Evolutionary conservation across 352 stramenopile species (phyloP).

Genomic region (Phytopythium cucurbitacearum): DNA sequence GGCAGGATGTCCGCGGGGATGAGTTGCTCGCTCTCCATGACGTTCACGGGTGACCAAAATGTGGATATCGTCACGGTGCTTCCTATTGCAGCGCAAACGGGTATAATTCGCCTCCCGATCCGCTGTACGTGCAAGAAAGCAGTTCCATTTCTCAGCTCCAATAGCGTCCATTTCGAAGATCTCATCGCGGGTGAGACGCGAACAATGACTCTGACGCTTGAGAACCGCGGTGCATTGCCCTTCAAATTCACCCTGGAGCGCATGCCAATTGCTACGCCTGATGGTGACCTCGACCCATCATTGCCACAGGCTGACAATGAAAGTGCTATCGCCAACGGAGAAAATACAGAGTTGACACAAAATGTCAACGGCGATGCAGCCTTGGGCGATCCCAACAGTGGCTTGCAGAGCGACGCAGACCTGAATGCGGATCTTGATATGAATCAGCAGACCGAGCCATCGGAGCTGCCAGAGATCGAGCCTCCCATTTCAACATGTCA

Average conservation of each 20-base stretch:
- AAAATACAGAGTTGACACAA: no score
- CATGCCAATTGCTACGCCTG: not conserved
- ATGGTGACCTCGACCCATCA: not conserved
- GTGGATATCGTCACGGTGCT: constrained; percentile 67
- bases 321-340: no score
- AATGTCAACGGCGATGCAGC: no score
- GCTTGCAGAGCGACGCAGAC: no score
- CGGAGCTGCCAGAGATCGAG: not conserved
- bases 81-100: constrained; percentile 69
- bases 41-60: constrained; percentile 55
- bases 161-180: constrained; percentile 48
- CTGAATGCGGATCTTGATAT: no score
- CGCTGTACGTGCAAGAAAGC: constrained; percentile 82
- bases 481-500: no score
- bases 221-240: constrained; percentile 71
- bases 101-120: constrained; percentile 72
- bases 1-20: constrained; percentile 90
- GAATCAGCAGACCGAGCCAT: not conserved
- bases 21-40: constrained; percentile 64
- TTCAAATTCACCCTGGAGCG: constrained; percentile 35
- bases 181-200: constrained; percentile 79
- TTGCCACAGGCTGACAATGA: no score
- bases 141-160: constrained; percentile 48
- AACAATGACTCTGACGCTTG: constrained; percentile 42
- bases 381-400: no score